A percentile compares a stretch with the other conserved stretches of the same genome.
phyloP scores from a whole-genome alignment of 2,329 filamentous ascomycete genomes.

The Fusarium guadeloupense region DNA sequence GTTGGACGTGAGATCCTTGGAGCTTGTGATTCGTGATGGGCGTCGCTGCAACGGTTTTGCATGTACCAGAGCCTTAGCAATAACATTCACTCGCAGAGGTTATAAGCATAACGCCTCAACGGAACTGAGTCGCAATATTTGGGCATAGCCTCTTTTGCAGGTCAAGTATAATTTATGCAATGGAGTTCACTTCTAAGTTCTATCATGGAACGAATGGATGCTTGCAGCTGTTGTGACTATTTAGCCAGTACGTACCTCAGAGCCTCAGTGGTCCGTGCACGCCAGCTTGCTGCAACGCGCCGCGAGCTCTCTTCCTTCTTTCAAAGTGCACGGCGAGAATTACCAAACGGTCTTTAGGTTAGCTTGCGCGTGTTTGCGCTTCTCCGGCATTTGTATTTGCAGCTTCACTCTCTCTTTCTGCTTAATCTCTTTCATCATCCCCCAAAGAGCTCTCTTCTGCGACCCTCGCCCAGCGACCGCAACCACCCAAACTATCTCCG shows the following conservation, averaged over 20 bases:
- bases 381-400: slow-evolving; percentile 9
- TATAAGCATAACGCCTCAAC: not conserved
- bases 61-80: not conserved
- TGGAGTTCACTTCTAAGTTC: too few species aligned
- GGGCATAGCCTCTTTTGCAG: too few species aligned
- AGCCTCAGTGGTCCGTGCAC: slow-evolving; percentile 34
- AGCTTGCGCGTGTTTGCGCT: slow-evolving; percentile 30
- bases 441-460: not conserved
- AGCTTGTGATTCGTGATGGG: not conserved
- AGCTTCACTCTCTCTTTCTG: not conserved
- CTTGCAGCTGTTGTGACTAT: not conserved
- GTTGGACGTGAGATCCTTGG: slow-evolving; percentile 4
- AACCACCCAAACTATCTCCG: slow-evolving; percentile 12
- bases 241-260: not conserved
- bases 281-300: slow-evolving; percentile 35
- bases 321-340: slow-evolving; percentile 29
- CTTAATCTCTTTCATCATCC: not conserved
- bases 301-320: slow-evolving; percentile 33
- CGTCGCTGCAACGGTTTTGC: not conserved
- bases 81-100: not conserved
- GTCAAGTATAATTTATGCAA: too few species aligned
- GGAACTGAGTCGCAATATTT: too few species aligned
- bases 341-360: slow-evolving; percentile 7
- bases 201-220: too few species aligned
- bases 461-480: not conserved